phyloP scores from a whole-genome alignment of 1,284 basidiomycete species.

The Ganoderma leucocontextum region DNA sequence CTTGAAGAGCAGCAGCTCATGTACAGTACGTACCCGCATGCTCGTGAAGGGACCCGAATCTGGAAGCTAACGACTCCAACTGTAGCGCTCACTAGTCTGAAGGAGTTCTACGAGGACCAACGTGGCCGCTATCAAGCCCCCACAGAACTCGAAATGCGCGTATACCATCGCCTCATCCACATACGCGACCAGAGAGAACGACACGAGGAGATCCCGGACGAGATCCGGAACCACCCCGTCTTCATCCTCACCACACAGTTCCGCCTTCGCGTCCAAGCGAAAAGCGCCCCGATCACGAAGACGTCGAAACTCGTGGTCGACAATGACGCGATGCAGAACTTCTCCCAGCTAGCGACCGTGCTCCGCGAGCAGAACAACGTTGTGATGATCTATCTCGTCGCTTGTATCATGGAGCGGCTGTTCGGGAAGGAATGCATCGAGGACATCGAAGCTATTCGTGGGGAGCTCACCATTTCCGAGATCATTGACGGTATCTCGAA shows the following conservation, averaged over 20 bases:
- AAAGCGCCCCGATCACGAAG: constrained; percentile 81
- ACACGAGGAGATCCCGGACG: constrained; percentile 81
- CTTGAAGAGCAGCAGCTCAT: constrained; percentile 91
- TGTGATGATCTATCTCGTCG: constrained; percentile 79
- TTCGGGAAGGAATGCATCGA: constrained; percentile 80
- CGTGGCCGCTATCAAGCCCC: constrained; percentile 72
- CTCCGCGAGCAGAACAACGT: constrained; percentile 64
- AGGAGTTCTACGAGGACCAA: constrained; percentile 94
- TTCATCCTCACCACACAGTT: constrained; percentile 87
- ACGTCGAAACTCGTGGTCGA: constrained; percentile 66
- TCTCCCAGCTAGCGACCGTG: constrained; percentile 62
- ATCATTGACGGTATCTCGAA: constrained; percentile 81
- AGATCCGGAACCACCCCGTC: constrained; percentile 77
- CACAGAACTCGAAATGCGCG: constrained; percentile 94
- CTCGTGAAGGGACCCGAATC: background rate
- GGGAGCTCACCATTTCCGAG: constrained; percentile 66
- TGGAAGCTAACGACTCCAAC: background rate
- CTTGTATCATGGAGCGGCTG: constrained; percentile 74
- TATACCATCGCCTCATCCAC: constrained; percentile 93
- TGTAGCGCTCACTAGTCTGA: constrained; percentile 88
- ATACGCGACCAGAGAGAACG: constrained; percentile 86
- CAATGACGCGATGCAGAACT: constrained; percentile 71
- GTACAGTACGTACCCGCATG: constrained; percentile 69
- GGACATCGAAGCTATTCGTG: constrained; percentile 78
- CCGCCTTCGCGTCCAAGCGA: constrained; percentile 81